Base-by-base conservation (phyloP, 495 filamentous ascomycete genomes). In the Hyaloscypha hepaticicola region DNA sequence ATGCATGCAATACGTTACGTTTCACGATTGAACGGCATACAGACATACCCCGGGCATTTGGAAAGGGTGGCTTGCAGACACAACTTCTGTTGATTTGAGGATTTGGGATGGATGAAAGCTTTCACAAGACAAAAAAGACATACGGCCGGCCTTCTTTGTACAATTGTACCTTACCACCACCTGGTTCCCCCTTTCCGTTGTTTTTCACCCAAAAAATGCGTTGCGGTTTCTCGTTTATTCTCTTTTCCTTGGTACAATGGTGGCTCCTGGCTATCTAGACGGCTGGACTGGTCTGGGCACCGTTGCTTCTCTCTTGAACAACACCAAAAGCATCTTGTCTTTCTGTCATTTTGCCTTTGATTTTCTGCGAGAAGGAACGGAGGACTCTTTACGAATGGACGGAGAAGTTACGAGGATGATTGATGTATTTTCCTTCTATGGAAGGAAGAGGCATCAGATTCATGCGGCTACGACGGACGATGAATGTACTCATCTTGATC, bases 41-140 rank as follows among this genome's bases (percentile, higher is more conserved):
- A 48, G 64, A 66, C 51, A 60, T 65, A 72, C 70, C 70, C 70
- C 64, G 70, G 51, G 70, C 67, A 60, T 72, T 67, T 69, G 67
- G 69, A 69, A 71, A 67, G 67, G 67, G 69, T 69, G 66, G 64
- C 51, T 63, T 66, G 63, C 59, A 69, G 67, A 68, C 29, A 56
- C 50, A 59, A 58, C 22, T 57, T 60, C 66, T 53, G 68, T 64
- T 69, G 64, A 72, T 64, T 72, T 69, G 67, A 72, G 70, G 67
- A 72, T 72, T 68, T 67, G 27, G 26, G 45, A 48, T 58, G 49
- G 62, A 53, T 5, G 19, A 38, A 22, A 26, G 11, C 22, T 51
- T 25, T 19, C 38, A 45, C 38, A 3, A 45, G 34, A 59, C 29
- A 61, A 28, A 41, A 52, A 52, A 41, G 28, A 21, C 24, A 25